Percentiles rank a stretch among this genome's conserved stretches.
phyloP scores from a whole-genome alignment of 106 monocot genomes.

The Dendrobium nobile region DNA sequence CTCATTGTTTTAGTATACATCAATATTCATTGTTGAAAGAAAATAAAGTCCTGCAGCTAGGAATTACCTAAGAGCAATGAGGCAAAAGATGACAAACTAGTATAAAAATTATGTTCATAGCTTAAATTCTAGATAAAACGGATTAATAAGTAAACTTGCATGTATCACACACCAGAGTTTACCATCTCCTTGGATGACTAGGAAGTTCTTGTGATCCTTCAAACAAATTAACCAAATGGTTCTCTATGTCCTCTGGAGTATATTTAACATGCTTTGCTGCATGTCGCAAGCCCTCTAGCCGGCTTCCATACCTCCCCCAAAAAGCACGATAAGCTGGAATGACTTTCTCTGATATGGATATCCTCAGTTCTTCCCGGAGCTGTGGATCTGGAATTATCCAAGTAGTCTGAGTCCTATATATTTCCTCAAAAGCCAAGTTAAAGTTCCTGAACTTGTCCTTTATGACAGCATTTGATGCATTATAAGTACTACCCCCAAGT shows the following conservation, averaged over 20 bases:
- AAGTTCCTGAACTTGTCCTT: slow-evolving; percentile 71
- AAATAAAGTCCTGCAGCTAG: too few species aligned
- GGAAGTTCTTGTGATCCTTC: slow-evolving; percentile 32
- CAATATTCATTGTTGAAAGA: too few species aligned
- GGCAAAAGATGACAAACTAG: neutral
- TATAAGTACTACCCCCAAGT: neutral
- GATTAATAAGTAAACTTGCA: neutral
- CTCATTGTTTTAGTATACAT: too few species aligned
- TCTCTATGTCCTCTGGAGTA: slow-evolving; percentile 28
- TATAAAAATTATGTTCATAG: too few species aligned
- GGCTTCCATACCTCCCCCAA: slow-evolving; percentile 24
- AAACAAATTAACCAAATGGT: slow-evolving; percentile 53
- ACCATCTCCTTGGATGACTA: slow-evolving; percentile 16
- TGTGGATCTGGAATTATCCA: slow-evolving; percentile 70
- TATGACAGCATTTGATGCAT: slow-evolving; percentile 18
- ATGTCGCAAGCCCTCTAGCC: too few species aligned
- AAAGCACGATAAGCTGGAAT: slow-evolving; percentile 71
- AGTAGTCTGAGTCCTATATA: slow-evolving; percentile 41
- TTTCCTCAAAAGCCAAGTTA: slow-evolving; percentile 41
- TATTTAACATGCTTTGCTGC: too few species aligned
- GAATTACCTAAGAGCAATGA: too few species aligned
- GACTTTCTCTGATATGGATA: slow-evolving; percentile 55
- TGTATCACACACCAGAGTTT: neutral
- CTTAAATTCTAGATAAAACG: too few species aligned
- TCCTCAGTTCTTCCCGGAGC: slow-evolving; percentile 65